These are phyloP conservation scores for Pseudotulostoma volvatum DNA, from an alignment of 495 filamentous ascomycete species.

Conservation along the genomic window DNA sequence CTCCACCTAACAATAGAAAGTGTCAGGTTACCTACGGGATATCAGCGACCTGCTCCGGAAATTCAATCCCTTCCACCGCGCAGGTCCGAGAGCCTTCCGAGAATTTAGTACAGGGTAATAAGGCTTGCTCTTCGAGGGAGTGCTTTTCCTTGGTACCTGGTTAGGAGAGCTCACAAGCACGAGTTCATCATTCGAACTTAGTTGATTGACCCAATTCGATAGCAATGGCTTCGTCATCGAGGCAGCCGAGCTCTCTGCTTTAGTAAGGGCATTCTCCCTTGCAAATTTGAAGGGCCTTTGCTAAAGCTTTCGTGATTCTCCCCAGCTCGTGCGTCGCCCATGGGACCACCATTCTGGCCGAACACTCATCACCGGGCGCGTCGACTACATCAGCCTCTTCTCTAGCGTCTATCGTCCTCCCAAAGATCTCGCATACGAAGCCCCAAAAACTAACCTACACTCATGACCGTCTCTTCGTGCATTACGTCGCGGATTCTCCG, in stretches of 20 bases:
- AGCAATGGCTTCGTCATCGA: conserved; percentile 67
- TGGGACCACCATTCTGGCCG: conserved; percentile 77
- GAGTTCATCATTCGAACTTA: too few species aligned
- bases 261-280: conserved; percentile 33
- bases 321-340: conserved; percentile 77
- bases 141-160: too few species aligned
- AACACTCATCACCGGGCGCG: conserved; percentile 62
- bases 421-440: conserved; percentile 69
- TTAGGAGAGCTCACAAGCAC: too few species aligned
- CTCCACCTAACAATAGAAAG: too few species aligned
- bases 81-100: too few species aligned
- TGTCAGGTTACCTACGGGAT: too few species aligned
- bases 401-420: conserved; percentile 86
- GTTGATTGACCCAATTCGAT: too few species aligned
- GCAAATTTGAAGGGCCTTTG: conserved; percentile 1
- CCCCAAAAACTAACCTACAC: conserved; percentile 89
- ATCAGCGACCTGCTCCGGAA: too few species aligned
- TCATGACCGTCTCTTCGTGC: conserved; percentile 77
- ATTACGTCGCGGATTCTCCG: conserved; percentile 82
- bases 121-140: too few species aligned
- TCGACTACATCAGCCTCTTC: conserved; percentile 59
- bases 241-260: conserved; percentile 55
- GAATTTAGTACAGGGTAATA: too few species aligned
- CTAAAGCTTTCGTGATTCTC: conserved; percentile 7
- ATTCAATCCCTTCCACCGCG: too few species aligned